Evolutionary conservation across 1,284 basidiomycete genomes (phyloP).

Genomic region (Leccinum ponderosum): DNA sequence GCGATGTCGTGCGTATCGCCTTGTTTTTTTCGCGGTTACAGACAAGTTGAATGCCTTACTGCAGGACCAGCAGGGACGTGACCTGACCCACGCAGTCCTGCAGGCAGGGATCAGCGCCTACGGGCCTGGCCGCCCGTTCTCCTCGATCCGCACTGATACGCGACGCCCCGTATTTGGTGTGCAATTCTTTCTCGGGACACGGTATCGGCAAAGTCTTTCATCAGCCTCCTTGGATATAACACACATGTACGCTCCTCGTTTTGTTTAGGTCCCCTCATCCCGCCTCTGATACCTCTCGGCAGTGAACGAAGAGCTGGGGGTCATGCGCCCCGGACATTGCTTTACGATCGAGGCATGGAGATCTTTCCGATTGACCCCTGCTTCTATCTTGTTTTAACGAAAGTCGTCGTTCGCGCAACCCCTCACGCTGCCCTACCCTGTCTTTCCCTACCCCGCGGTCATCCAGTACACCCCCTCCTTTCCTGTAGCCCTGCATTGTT

Average conservation of each 20-base stretch:
- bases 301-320: slow-evolving; percentile 79
- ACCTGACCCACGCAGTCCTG: slow-evolving; percentile 72
- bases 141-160: slow-evolving; percentile 63
- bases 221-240: slow-evolving; percentile 81
- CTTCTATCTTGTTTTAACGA: neutral
- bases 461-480: neutral
- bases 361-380: neutral
- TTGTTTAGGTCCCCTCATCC: slow-evolving; percentile 12
- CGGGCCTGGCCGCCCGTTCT: slow-evolving; percentile 74
- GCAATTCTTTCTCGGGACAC: slow-evolving; percentile 79
- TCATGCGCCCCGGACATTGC: slow-evolving; percentile 82
- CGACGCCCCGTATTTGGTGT: slow-evolving; percentile 58
- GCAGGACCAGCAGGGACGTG: slow-evolving; percentile 66
- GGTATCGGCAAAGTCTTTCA: slow-evolving; percentile 89
- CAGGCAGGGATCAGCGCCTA: slow-evolving; percentile 75
- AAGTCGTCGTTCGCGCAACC: neutral
- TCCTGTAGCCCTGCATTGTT: slow-evolving; percentile 68
- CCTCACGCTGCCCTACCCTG: too few relatives aligned
- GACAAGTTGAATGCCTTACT: neutral
- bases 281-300: slow-evolving; percentile 21
- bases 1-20: slow-evolving; percentile 57
- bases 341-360: slow-evolving; percentile 81
- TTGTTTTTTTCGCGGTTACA: neutral
- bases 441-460: too few relatives aligned
- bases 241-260: slow-evolving; percentile 48